These are phyloP conservation scores for Lipomyces oligophaga DNA, from an alignment of 805 yeast genomes.

Conservation along the genomic window DNA sequence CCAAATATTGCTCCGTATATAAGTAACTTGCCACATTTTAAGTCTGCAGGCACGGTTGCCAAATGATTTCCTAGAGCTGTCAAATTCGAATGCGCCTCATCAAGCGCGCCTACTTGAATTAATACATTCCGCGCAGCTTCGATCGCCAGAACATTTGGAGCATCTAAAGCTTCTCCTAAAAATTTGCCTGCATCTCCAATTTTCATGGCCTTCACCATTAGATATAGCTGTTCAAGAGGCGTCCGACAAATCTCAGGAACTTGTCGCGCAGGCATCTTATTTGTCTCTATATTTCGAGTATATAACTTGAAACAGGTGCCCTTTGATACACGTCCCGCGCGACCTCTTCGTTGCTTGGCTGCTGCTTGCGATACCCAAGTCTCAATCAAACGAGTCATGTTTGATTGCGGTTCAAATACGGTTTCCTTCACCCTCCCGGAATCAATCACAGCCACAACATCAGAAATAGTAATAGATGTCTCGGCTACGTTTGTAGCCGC, in stretches of 20 bases:
- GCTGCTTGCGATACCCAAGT: constrained; percentile 89
- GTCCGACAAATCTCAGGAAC: constrained; percentile 86
- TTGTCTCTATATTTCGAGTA: constrained; percentile 56
- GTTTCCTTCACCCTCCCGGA: constrained; percentile 80
- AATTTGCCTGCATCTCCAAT: constrained; percentile 66
- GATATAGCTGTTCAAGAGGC: constrained; percentile 74
- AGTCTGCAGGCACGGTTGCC: constrained; percentile 77
- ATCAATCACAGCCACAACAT: constrained; percentile 88
- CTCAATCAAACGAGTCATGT: constrained; percentile 69
- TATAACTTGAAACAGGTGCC: constrained; percentile 82
- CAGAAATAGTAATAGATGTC: constrained; percentile 94
- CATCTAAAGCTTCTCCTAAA: constrained; percentile 71
- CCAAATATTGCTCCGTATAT: constrained; percentile 80
- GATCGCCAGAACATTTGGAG: constrained; percentile 60
- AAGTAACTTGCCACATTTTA: constrained; percentile 77
- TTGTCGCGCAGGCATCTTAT: constrained; percentile 64
- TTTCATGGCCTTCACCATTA: constrained; percentile 87
- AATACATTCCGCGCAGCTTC: constrained; percentile 50
- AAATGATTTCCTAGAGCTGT: constrained; percentile 78
- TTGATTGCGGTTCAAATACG: constrained; percentile 61
- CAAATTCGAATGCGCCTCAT: constrained; percentile 43
- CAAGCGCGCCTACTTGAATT: constrained; percentile 70
- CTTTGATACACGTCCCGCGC: constrained; percentile 91
- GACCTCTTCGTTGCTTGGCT: constrained; percentile 85
- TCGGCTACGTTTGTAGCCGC: constrained; percentile 94